Evolutionary conservation across 163 green algal species (phyloP).

Genomic region (Volvox carteri): DNA sequence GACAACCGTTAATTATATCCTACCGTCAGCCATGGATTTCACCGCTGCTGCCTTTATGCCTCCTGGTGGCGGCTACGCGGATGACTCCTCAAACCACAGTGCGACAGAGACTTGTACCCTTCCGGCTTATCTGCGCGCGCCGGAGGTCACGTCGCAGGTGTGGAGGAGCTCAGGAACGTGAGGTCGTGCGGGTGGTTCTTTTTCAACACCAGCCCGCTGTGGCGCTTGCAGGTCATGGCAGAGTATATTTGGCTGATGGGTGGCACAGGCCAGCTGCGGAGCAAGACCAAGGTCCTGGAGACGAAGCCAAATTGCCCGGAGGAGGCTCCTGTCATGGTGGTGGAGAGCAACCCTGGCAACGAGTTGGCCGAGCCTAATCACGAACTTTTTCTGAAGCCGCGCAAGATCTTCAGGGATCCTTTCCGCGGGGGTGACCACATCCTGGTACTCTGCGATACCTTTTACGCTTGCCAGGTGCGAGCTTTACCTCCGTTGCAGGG

Average conservation of each 20-base stretch:
- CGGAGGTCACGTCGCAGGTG: constrained; percentile 51
- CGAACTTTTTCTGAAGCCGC: constrained; percentile 69
- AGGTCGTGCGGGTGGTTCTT: neutral
- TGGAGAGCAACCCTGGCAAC: constrained; percentile 56
- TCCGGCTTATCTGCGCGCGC: constrained; percentile 41
- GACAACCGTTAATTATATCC: too few species aligned
- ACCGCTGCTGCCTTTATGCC: neutral
- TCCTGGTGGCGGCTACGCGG: constrained; percentile 9
- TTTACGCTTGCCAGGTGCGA: constrained; percentile 49
- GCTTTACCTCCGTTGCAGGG: neutral
- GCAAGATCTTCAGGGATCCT: constrained; percentile 69
- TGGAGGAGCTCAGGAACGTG: neutral
- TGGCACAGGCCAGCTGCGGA: constrained; percentile 56
- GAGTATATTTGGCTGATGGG: constrained; percentile 68
- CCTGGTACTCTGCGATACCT: constrained; percentile 72
- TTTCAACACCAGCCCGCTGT: neutral
- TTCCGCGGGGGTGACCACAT: constrained; percentile 68
- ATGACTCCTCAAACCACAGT: constrained; percentile 52
- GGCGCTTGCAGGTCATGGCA: constrained; percentile 62
- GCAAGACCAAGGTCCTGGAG: constrained; percentile 67
- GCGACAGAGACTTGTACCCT: constrained; percentile 22
- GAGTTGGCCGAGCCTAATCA: constrained; percentile 49
- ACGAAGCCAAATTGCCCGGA: constrained; percentile 53
- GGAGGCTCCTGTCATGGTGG: constrained; percentile 62
- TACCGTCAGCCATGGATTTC: constrained; percentile 44